Evolutionary conservation across 2,329 filamentous ascomycete species (phyloP).

Genomic region (Zymoseptoria brevis): DNA sequence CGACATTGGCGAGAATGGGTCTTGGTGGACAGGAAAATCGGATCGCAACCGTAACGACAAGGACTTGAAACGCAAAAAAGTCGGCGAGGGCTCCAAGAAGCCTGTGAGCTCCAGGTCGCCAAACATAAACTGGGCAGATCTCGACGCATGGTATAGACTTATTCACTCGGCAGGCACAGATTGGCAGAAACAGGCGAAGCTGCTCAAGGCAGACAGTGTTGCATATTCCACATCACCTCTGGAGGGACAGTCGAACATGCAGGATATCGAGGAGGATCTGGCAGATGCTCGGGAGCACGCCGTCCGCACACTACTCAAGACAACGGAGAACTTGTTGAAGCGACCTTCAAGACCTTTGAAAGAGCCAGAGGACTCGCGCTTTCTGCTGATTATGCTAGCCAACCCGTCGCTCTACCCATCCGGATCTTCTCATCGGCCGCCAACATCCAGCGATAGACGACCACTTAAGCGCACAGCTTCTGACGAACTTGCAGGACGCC

Average conservation of each 20-base stretch:
- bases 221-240: constrained; percentile 31
- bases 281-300: constrained; percentile 59
- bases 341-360: constrained; percentile 63
- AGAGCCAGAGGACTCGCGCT: constrained; percentile 63
- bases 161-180: constrained; percentile 59
- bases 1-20: constrained; percentile 71
- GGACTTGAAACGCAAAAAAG: constrained; percentile 21
- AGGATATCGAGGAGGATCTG: constrained; percentile 46
- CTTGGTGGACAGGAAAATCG: constrained; percentile 65
- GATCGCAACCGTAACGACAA: constrained; percentile 28
- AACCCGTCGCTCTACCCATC: constrained; percentile 66
- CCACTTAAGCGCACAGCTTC: constrained; percentile 10
- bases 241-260: constrained; percentile 38
- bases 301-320: constrained; percentile 64
- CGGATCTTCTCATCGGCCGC: background rate
- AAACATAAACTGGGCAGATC: constrained; percentile 65
- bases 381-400: constrained; percentile 67
- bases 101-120: constrained; percentile 54
- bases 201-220: constrained; percentile 17
- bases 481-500: constrained; percentile 11
- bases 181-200: constrained; percentile 56
- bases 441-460: constrained; percentile 1
- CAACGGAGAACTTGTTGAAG: constrained; percentile 70
- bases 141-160: constrained; percentile 66
- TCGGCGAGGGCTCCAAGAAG: constrained; percentile 21